Evolutionary conservation across 495 filamentous ascomycete genomes (phyloP), one percentile per base, ranked within the genome.

Genomic region (Hypoxylon cercidicola): DNA sequence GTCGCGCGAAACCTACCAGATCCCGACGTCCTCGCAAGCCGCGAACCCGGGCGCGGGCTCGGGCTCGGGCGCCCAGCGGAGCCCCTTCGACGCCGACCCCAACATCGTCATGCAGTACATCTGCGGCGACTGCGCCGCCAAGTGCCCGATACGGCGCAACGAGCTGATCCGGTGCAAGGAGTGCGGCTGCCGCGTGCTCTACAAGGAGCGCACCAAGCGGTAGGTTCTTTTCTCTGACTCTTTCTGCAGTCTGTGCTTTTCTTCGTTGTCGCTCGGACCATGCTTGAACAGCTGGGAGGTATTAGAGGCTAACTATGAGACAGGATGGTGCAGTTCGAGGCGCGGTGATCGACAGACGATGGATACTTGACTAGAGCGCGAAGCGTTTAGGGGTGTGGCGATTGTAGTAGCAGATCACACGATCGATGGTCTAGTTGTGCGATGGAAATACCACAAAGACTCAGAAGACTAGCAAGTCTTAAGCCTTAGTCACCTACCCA

Each of bases 141-240:
- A 90, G 58, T 92, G 97, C 18, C 82, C 87, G 8, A 81, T 98
- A 67, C 90, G 91, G 78, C 85, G 89, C 60, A 91, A 88, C 55
- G 93, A 96, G 68, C 89, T 90, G 54, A 96, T 98, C 67, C 87
- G 95, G 21, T 99, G 95, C 82, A 92, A 93, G 78, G 92, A 94
- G 77, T 99, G 95, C 74, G 96, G 95, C 20, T 93, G 97, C 73
- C 89, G 95, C 60, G 92, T 99, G 50, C 79, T 99, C 60, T 97
- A 97, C 78, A 99, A 99, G 85, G 92, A 97, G 86, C 80, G 95
- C 69, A 99, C 95, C 30, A 97, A 97, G 84, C 85, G 96, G 95
- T 97, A 75, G 77, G 88, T 37, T 44, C n/a, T 34, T 32, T 30
- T 75, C 61, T 18, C n/a, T 18, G 7, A 40, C 25, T 51, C 44